phyloP scores from a whole-genome alignment of 164 flowering plant genomes.

The Vitis rupestris region DNA sequence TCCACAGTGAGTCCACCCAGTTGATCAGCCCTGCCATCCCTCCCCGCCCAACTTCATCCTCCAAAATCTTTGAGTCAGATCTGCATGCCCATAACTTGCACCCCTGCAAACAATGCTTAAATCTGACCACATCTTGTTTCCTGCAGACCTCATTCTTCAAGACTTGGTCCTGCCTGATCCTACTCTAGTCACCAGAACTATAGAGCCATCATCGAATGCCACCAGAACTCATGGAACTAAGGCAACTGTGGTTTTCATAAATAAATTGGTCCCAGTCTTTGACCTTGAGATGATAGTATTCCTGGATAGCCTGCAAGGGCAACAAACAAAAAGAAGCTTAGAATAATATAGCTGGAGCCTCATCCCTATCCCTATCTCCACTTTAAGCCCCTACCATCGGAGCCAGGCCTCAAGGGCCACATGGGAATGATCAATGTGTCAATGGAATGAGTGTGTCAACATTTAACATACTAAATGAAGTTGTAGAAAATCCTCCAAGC shows the following conservation, averaged over 20 bases:
- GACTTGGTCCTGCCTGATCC: slow-evolving; percentile 64
- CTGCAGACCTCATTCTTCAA: slow-evolving; percentile 19
- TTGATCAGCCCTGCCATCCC: slow-evolving; percentile 41
- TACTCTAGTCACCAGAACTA: slow-evolving; percentile 65
- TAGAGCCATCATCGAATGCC: slow-evolving; percentile 66
- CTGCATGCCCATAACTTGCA: slow-evolving; percentile 66
- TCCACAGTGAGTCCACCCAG: slow-evolving; percentile 55
- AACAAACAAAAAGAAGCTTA: not conserved
- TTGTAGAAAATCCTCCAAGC: too few relatives aligned
- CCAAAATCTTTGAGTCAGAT: slow-evolving; percentile 32
- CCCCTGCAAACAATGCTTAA: slow-evolving; percentile 50
- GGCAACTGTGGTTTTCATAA: slow-evolving; percentile 11
- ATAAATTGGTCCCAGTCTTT: slow-evolving; percentile 21
- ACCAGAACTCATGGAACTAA: slow-evolving; percentile 19
- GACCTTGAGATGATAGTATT: slow-evolving; percentile 48
- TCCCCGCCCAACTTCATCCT: slow-evolving; percentile 26
- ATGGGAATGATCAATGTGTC: too few relatives aligned
- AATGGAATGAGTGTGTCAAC: too few relatives aligned
- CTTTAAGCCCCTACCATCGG: too few relatives aligned
- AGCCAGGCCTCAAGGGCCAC: too few relatives aligned
- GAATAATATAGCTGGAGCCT: not conserved
- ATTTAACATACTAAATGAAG: too few relatives aligned
- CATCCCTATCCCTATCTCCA: too few relatives aligned
- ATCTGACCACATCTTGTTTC: slow-evolving; percentile 58
- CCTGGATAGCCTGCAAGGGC: slow-evolving; percentile 69